phyloP scores from a whole-genome alignment of 176 grass and related monocot species.

The Tuctoria greenei region DNA sequence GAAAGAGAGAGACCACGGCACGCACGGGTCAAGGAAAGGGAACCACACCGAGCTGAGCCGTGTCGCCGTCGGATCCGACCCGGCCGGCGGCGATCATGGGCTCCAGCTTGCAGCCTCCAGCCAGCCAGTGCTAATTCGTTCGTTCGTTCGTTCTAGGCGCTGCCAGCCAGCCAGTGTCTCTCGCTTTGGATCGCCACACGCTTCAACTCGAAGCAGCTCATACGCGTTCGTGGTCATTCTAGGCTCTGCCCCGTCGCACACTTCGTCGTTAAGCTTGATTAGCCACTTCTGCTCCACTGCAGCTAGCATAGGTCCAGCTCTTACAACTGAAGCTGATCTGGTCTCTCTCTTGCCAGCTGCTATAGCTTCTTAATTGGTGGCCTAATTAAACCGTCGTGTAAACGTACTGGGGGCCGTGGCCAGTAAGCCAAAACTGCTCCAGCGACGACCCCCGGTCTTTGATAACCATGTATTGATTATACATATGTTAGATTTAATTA shows the following conservation, averaged over 20 bases:
- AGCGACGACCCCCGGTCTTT: constrained; percentile 20
- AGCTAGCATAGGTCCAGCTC: constrained; percentile 28
- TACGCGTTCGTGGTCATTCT: background rate
- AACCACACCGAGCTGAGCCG: background rate
- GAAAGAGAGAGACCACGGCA: too few species aligned
- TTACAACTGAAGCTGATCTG: background rate
- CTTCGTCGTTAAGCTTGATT: constrained; percentile 3
- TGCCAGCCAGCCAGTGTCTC: background rate
- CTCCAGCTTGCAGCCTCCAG: background rate
- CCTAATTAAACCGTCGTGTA: constrained; percentile 12
- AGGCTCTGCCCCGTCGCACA: background rate
- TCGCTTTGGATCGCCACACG: background rate
- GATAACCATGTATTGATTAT: background rate
- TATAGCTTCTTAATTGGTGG: constrained; percentile 12
- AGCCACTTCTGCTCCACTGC: background rate
- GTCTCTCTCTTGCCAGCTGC: background rate
- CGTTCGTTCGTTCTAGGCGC: too few species aligned
- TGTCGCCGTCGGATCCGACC: constrained; percentile 33
- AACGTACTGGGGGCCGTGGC: background rate
- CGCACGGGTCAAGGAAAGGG: background rate
- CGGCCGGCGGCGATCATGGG: background rate
- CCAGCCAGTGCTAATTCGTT: background rate
- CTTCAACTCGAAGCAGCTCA: background rate
- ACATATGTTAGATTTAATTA: background rate
- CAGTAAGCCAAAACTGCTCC: constrained; percentile 35